Evolutionary conservation across 1,284 basidiomycete genomes (phyloP).

Genomic region (Gymnopus androsaceus): DNA sequence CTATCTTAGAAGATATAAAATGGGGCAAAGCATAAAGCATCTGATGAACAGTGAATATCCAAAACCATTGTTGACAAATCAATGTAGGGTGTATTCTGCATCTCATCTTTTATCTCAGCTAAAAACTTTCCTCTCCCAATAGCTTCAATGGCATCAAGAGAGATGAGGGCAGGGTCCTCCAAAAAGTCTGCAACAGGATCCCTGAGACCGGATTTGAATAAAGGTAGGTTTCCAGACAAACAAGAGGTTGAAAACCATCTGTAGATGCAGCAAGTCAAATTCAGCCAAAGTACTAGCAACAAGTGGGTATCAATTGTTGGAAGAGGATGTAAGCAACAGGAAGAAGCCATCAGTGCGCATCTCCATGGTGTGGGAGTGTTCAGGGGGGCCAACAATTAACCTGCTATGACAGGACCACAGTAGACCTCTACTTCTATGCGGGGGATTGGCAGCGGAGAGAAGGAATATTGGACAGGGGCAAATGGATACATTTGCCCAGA

Average conservation of each 20-base stretch:
- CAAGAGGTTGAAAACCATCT: slow-evolving; percentile 32
- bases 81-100: slow-evolving; percentile 46
- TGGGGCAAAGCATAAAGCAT: too few species aligned
- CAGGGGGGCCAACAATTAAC: slow-evolving; percentile 46
- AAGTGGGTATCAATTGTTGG: slow-evolving; percentile 26
- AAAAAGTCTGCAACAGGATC: slow-evolving; percentile 35
- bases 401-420: slow-evolving; percentile 46
- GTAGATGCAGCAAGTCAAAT: slow-evolving; percentile 35
- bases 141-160: slow-evolving; percentile 57
- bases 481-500: too few species aligned
- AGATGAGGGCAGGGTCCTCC: slow-evolving; percentile 55
- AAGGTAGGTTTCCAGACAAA: slow-evolving; percentile 44
- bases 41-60: slow-evolving; percentile 55
- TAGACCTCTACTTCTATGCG: slow-evolving; percentile 49
- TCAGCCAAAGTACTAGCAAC: slow-evolving; percentile 16
- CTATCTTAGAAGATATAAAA: too few species aligned
- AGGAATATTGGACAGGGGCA: slow-evolving; percentile 28
- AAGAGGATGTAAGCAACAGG: slow-evolving; percentile 36
- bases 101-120: slow-evolving; percentile 51
- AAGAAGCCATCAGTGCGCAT: slow-evolving; percentile 50
- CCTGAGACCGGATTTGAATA: slow-evolving; percentile 34
- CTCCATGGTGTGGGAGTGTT: slow-evolving; percentile 50
- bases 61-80: slow-evolving; percentile 52
- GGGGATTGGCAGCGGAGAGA: slow-evolving; percentile 48
- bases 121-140: slow-evolving; percentile 43